phyloP scores from a whole-genome alignment of 148 eudicot species.

The Camellia lanceoleosa region DNA sequence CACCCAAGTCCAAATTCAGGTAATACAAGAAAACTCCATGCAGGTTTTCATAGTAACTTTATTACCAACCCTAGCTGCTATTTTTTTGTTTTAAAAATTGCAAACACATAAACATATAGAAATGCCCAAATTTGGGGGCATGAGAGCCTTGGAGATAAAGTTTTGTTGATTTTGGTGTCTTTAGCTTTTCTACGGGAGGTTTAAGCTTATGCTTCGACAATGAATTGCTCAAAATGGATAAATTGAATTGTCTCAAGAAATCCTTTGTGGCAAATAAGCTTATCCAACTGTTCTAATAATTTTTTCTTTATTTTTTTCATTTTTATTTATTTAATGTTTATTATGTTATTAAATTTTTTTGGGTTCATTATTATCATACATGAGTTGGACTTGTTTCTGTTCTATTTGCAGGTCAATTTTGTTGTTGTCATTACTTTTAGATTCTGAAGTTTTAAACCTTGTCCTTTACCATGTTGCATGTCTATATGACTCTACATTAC shows the following conservation, averaged over 20 bases:
- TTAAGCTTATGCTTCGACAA: background rate
- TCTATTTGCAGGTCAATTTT: background rate
- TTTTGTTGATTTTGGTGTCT: background rate
- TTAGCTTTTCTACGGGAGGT: background rate
- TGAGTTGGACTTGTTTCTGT: background rate
- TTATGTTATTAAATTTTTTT: too few relatives aligned
- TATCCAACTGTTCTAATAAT: background rate
- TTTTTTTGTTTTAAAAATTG: too few relatives aligned
- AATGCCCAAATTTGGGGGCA: background rate
- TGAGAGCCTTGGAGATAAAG: background rate
- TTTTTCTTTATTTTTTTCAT: too few relatives aligned
- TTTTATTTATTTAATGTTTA: too few relatives aligned
- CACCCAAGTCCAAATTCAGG: too few relatives aligned
- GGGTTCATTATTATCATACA: background rate
- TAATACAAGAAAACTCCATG: too few relatives aligned
- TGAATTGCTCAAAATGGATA: background rate
- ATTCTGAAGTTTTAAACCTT: background rate
- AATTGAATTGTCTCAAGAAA: background rate
- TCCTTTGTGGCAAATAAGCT: background rate
- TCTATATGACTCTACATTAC: background rate
- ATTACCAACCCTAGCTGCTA: too few relatives aligned
- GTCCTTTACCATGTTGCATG: background rate
- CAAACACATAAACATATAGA: too few relatives aligned
- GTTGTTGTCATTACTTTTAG: background rate
- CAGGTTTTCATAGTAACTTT: too few relatives aligned